Percentiles rank a stretch among this genome's conserved stretches.
phyloP scores from a whole-genome alignment of 2,329 filamentous ascomycete species.

The Cercospora nicotianae region DNA sequence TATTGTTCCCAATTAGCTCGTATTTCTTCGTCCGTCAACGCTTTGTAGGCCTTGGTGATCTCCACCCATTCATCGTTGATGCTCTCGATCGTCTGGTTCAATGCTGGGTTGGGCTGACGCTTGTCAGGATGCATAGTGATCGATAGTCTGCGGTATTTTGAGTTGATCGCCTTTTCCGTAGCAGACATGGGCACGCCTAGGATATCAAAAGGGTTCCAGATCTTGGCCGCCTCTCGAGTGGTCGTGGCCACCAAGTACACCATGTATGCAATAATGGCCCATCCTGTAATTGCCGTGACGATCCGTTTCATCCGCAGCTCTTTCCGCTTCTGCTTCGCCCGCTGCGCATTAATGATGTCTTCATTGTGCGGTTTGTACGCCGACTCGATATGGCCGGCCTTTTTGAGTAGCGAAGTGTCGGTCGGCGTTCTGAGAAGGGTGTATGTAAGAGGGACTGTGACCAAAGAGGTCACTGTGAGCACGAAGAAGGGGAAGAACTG shows the following conservation, averaged over 20 bases:
- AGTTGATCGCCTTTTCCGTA: conserved; percentile 88
- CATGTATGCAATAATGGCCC: conserved; percentile 85
- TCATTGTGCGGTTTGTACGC: conserved; percentile 79
- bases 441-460: conserved; percentile 89
- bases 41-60: conserved; percentile 96
- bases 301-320: conserved; percentile 85
- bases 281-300: conserved; percentile 72
- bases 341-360: conserved; percentile 78
- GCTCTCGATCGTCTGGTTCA: conserved; percentile 83
- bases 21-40: conserved; percentile 93
- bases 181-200: conserved; percentile 80
- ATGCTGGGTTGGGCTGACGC: conserved; percentile 73
- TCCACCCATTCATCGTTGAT: conserved; percentile 91
- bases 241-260: conserved; percentile 84
- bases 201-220: conserved; percentile 98
- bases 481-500: conserved; percentile 99
- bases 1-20: conserved; percentile 96
- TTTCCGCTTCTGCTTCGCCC: conserved; percentile 83
- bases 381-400: conserved; percentile 78
- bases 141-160: conserved; percentile 82
- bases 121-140: conserved; percentile 93
- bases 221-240: conserved; percentile 67
- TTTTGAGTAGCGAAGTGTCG: conserved; percentile 69
- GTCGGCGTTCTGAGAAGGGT: conserved; percentile 74
- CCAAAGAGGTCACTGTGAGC: conserved; percentile 80